Evolutionary conservation across 106 monocot genomes (phyloP).

Genomic region (Allium cepa): DNA sequence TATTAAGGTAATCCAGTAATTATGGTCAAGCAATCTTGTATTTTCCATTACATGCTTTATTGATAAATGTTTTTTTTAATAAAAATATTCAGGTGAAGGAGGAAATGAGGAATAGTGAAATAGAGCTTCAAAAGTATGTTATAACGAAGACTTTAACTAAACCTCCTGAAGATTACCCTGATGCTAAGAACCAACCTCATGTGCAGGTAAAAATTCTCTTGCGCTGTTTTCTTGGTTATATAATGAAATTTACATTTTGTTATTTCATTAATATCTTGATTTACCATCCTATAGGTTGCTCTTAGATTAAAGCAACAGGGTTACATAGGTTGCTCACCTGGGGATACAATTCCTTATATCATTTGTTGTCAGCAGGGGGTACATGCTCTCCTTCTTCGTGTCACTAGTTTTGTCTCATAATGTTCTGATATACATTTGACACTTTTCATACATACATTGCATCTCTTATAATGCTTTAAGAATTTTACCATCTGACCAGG

Average conservation of each 20-base stretch:
- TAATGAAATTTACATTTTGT: too few species aligned
- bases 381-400: background rate
- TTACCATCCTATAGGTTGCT: slow-evolving; percentile 50
- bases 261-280: background rate
- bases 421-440: too few species aligned
- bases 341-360: slow-evolving; percentile 89
- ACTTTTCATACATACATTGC: too few species aligned
- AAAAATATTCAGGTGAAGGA: slow-evolving; percentile 50
- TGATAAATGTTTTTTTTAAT: slow-evolving; percentile 1
- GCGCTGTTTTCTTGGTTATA: too few species aligned
- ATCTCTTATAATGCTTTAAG: too few species aligned
- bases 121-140: slow-evolving; percentile 73
- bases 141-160: slow-evolving; percentile 91
- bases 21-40: background rate
- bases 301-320: slow-evolving; percentile 80
- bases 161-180: slow-evolving; percentile 92
- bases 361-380: slow-evolving; percentile 83
- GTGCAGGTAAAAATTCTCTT: slow-evolving; percentile 54
- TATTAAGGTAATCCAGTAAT: slow-evolving; percentile 34
- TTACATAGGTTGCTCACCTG: slow-evolving; percentile 58
- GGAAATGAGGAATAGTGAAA: slow-evolving; percentile 80
- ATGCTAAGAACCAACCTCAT: slow-evolving; percentile 94
- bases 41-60: background rate
- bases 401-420: too few species aligned
- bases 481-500: slow-evolving; percentile 22